Evolutionary conservation across 2,329 filamentous ascomycete species (phyloP).

Genomic region (Penicillium nordicum): DNA sequence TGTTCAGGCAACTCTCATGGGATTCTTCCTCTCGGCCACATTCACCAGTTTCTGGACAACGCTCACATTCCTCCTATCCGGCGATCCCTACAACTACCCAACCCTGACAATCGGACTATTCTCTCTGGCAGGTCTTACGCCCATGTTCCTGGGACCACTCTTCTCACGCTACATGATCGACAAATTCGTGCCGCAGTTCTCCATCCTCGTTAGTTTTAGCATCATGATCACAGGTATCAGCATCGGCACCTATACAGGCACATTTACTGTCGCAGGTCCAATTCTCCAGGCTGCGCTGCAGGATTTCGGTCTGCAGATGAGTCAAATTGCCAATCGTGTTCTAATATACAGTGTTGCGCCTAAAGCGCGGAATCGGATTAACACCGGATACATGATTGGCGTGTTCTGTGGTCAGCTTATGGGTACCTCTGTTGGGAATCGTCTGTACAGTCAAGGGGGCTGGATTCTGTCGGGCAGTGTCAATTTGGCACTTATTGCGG

Average conservation of each 20-base stretch:
- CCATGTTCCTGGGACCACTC: slow-evolving; percentile 65
- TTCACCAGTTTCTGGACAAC: slow-evolving; percentile 73
- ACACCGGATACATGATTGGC: slow-evolving; percentile 77
- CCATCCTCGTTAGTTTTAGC: slow-evolving; percentile 60
- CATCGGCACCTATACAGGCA: slow-evolving; percentile 67
- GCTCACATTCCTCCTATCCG: slow-evolving; percentile 72
- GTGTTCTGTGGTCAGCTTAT: slow-evolving; percentile 73
- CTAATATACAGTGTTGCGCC: slow-evolving; percentile 70
- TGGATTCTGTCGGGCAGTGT: slow-evolving; percentile 58
- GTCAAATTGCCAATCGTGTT: slow-evolving; percentile 65
- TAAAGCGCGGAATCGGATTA: slow-evolving; percentile 69
- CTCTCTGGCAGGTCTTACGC: slow-evolving; percentile 69
- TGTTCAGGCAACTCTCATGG: slow-evolving; percentile 65
- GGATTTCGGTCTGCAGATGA: slow-evolving; percentile 70
- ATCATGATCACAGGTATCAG: slow-evolving; percentile 60
- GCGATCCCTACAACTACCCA: slow-evolving; percentile 64
- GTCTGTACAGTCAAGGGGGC: slow-evolving; percentile 54
- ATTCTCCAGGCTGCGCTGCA: slow-evolving; percentile 67
- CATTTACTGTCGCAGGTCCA: slow-evolving; percentile 64
- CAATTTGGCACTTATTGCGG: slow-evolving; percentile 54
- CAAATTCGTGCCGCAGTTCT: slow-evolving; percentile 64
- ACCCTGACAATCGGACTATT: slow-evolving; percentile 72
- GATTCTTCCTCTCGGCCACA: slow-evolving; percentile 58
- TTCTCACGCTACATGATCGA: slow-evolving; percentile 71
- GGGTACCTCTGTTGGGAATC: slow-evolving; percentile 60